phyloP scores from a whole-genome alignment of 2,329 filamentous ascomycete genomes.

The Aspergillus sp. region DNA sequence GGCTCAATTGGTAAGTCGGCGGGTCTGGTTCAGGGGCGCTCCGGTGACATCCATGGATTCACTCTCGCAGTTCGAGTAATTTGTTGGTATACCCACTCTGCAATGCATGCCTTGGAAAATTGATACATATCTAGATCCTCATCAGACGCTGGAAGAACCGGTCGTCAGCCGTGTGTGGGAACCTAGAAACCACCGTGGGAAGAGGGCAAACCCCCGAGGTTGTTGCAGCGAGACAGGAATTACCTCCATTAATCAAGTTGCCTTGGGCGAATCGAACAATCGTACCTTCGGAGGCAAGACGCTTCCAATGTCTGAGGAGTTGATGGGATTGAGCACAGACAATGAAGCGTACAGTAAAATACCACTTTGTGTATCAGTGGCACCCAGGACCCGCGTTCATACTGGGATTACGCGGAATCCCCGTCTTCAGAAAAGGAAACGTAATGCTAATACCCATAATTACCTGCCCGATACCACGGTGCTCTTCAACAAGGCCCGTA shows the following conservation, averaged over 20 bases:
- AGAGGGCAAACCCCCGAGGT: neutral
- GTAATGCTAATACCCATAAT: neutral
- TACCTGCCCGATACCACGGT: neutral
- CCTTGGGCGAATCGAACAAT: neutral
- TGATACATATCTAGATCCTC: neutral
- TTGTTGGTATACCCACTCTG: conserved; percentile 5
- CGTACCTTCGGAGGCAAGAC: neutral
- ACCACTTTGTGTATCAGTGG: neutral
- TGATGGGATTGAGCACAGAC: neutral
- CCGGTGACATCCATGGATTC: conserved; percentile 15
- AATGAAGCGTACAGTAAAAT: neutral
- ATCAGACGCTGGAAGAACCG: neutral
- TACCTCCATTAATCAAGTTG: neutral
- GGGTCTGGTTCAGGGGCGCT: conserved; percentile 34
- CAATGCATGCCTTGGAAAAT: neutral
- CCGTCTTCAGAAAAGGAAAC: neutral
- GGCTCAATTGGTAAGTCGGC: conserved; percentile 6
- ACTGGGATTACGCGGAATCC: neutral
- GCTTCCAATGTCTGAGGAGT: too few relatives aligned
- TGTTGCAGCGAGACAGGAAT: neutral
- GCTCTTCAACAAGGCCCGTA: neutral
- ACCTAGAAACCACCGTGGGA: neutral
- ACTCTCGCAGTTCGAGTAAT: conserved; percentile 1
- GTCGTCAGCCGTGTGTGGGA: neutral
- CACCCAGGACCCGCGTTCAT: neutral